phyloP scores from a whole-genome alignment of 1,284 basidiomycete genomes.

The Anthracocystis panici-leucophaei region DNA sequence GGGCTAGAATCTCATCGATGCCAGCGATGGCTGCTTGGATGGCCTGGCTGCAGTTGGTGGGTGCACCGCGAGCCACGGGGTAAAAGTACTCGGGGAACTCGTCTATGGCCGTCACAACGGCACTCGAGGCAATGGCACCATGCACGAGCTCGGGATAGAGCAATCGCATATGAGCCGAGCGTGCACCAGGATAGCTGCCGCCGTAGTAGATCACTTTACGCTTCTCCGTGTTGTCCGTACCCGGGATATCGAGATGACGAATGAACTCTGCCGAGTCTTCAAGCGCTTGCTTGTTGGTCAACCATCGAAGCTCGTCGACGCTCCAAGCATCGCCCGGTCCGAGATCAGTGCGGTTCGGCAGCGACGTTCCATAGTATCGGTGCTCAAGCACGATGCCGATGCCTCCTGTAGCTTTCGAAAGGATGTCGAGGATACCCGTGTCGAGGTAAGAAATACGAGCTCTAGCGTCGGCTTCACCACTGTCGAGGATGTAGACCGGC shows the following conservation, averaged over 20 bases:
- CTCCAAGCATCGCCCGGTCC: conserved; percentile 69
- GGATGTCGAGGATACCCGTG: conserved; percentile 83
- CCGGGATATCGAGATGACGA: conserved; percentile 79
- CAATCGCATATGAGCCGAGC: conserved; percentile 89
- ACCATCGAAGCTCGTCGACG: conserved; percentile 76
- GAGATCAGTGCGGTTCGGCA: conserved; percentile 83
- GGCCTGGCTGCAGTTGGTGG: conserved; percentile 78
- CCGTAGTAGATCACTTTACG: conserved; percentile 90
- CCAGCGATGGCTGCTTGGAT: conserved; percentile 74
- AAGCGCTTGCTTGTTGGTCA: conserved; percentile 88
- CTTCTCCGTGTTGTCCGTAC: conserved; percentile 76
- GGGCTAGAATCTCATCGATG: conserved; percentile 61
- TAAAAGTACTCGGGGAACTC: conserved; percentile 79
- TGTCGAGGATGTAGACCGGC: conserved; percentile 69
- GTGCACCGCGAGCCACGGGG: conserved; percentile 81
- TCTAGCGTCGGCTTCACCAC: conserved; percentile 67
- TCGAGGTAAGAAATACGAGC: conserved; percentile 64
- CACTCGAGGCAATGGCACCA: conserved; percentile 85
- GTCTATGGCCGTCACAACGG: conserved; percentile 64
- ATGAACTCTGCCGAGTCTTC: conserved; percentile 95
- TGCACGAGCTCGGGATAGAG: conserved; percentile 88
- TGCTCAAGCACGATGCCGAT: conserved; percentile 84
- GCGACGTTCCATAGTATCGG: conserved; percentile 76
- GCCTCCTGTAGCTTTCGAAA: conserved; percentile 84
- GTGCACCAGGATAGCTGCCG: conserved; percentile 84